A percentile compares a stretch with the other conserved stretches of the same genome.
These are phyloP conservation scores for Dipteronia sinensis DNA, from an alignment of 345 rosid genomes.

Conservation along the genomic window DNA sequence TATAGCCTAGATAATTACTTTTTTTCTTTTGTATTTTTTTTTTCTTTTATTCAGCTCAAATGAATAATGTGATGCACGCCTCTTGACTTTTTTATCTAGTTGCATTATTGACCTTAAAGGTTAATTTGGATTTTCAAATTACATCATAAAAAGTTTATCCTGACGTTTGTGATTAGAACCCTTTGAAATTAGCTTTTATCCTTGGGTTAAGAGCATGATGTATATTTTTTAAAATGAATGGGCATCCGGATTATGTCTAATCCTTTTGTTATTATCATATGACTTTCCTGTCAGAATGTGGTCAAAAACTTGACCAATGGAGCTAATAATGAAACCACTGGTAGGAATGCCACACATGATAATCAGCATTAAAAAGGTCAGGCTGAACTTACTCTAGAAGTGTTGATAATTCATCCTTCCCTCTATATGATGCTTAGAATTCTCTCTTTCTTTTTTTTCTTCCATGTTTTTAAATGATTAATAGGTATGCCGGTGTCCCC, in stretches of 20 bases:
- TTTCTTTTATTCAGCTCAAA: background rate
- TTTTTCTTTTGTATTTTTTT: background rate
- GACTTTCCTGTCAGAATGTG: slow-evolving; percentile 36
- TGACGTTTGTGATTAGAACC: background rate
- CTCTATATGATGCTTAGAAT: slow-evolving; percentile 6
- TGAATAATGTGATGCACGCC: background rate
- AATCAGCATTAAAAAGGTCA: slow-evolving; percentile 39
- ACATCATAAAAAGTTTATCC: background rate
- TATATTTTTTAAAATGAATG: background rate
- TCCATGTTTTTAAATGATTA: slow-evolving; percentile 7
- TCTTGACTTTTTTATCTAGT: background rate
- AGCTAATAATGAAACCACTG: slow-evolving; percentile 35
- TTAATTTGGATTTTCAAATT: background rate
- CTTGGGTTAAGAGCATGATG: background rate
- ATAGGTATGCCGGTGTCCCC: slow-evolving; percentile 37
- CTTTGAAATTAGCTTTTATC: background rate
- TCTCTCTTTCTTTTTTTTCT: slow-evolving; percentile 14
- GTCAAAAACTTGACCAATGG: slow-evolving; percentile 22
- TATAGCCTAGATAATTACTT: background rate
- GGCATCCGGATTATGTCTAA: background rate
- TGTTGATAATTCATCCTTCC: slow-evolving; percentile 7
- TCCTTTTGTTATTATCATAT: slow-evolving; percentile 7
- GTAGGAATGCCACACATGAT: slow-evolving; percentile 17
- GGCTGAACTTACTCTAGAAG: slow-evolving; percentile 10
- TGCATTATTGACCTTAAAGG: background rate